Conservation (phyloP, 768 basidiomycete genomes). For the Royoungia palumana region DNA sequence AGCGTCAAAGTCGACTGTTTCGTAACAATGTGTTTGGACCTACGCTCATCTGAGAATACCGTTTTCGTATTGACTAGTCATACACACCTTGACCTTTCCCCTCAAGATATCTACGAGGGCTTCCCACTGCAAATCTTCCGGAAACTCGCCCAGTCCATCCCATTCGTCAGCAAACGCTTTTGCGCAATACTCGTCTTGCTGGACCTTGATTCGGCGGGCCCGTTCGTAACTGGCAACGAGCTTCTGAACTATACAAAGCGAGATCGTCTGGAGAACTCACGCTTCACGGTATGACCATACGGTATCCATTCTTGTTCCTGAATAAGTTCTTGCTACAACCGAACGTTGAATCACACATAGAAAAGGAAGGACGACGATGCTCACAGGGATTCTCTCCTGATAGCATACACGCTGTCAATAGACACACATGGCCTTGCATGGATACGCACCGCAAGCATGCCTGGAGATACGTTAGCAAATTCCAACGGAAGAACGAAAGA, state of each 20-base stretch:
- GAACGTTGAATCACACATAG: neutral
- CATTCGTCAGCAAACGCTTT: constrained; percentile 46
- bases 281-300: constrained; percentile 69
- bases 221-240: constrained; percentile 46
- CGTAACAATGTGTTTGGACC: constrained; percentile 52
- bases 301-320: constrained; percentile 56
- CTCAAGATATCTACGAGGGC: constrained; percentile 66
- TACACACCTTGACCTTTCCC: constrained; percentile 65
- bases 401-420: neutral
- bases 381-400: constrained; percentile 57
- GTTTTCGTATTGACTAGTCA: neutral
- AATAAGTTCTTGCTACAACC: constrained; percentile 29
- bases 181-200: constrained; percentile 65
- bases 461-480: constrained; percentile 29
- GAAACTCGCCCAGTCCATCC: constrained; percentile 52
- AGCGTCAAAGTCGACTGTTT: constrained; percentile 68
- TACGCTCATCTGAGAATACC: constrained; percentile 7
- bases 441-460: constrained; percentile 55
- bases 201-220: constrained; percentile 60
- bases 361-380: neutral
- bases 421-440: constrained; percentile 11
- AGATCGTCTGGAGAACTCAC: constrained; percentile 1
- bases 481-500: neutral
- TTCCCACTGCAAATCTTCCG: constrained; percentile 69
- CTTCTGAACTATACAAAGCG: neutral